phyloP scores from a whole-genome alignment of 2,329 filamentous ascomycete genomes.

The Pseudogymnoascus sp. region DNA sequence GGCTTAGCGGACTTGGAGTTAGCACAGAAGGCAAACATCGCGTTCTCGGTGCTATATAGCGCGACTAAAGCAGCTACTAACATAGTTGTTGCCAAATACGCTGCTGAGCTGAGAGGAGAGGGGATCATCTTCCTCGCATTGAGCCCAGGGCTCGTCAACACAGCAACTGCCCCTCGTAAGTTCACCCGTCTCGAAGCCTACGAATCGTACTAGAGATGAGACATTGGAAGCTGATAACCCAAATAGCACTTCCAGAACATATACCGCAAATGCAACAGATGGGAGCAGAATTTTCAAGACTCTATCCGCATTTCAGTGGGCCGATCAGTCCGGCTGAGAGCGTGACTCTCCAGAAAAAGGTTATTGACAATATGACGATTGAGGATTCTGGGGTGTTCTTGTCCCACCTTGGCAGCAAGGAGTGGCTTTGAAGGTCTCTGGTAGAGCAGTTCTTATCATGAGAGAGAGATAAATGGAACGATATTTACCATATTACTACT shows the following conservation, averaged over 20 bases:
- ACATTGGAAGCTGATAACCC: not conserved
- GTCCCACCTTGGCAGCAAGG: conserved; percentile 17
- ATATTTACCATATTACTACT: not conserved
- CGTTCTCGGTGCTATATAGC: conserved; percentile 34
- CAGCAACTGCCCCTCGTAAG: conserved; percentile 24
- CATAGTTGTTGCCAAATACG: conserved; percentile 44
- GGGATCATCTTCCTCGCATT: conserved; percentile 45
- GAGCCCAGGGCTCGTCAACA: conserved; percentile 43
- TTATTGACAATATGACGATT: conserved; percentile 18
- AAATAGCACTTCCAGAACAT: not conserved
- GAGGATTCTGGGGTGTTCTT: conserved; percentile 19
- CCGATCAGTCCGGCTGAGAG: conserved; percentile 15
- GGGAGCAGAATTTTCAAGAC: not conserved
- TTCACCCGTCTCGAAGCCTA: not conserved
- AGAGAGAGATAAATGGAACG: not conserved
- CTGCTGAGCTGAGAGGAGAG: conserved; percentile 35
- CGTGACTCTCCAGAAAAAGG: conserved; percentile 17
- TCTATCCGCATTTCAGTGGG: conserved; percentile 16
- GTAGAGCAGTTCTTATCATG: not conserved
- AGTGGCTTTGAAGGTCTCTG: conserved; percentile 15
- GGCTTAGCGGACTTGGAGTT: conserved; percentile 41
- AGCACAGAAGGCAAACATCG: conserved; percentile 31
- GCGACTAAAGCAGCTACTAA: conserved; percentile 46
- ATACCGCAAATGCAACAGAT: conserved; percentile 3
- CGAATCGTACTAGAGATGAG: not conserved